Conservation (phyloP, 805 yeast genomes). For the Scheffersomyces ergatensis region DNA sequence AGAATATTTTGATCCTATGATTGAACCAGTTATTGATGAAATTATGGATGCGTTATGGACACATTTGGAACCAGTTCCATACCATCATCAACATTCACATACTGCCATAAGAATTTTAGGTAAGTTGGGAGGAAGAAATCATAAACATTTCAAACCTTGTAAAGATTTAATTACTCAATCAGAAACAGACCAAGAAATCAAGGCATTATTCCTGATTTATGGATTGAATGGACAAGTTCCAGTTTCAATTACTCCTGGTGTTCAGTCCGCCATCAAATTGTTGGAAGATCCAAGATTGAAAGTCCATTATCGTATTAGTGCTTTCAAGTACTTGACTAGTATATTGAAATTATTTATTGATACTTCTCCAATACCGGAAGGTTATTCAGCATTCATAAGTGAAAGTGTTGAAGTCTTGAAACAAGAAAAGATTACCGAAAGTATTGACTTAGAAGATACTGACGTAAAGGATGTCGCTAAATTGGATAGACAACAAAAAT, state of each 20-base stretch:
- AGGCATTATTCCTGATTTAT: constrained; percentile 66
- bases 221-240: constrained; percentile 62
- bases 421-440: constrained; percentile 33
- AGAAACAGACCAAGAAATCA: constrained; percentile 62
- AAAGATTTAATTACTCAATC: constrained; percentile 56
- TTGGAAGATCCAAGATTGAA: constrained; percentile 65
- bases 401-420: constrained; percentile 48
- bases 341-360: constrained; percentile 69
- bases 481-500: constrained; percentile 59
- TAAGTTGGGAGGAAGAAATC: constrained; percentile 93
- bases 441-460: constrained; percentile 37
- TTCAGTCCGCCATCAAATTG: constrained; percentile 72
- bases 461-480: constrained; percentile 46
- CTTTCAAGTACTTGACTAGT: constrained; percentile 68
- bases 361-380: constrained; percentile 46
- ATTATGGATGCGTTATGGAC: constrained; percentile 92
- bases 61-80: constrained; percentile 87
- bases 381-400: constrained; percentile 42
- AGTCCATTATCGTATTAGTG: constrained; percentile 68
- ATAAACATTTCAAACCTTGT: constrained; percentile 79
- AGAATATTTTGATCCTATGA: constrained; percentile 93
- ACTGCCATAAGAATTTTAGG: constrained; percentile 92
- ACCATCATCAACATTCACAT: constrained; percentile 92
- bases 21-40: constrained; percentile 93
- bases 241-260: constrained; percentile 79